Percentiles rank a stretch among this genome's conserved stretches.
Conservation (phyloP, 192 early-diverging fungal species). For the Pilobolus umbonatus region DNA sequence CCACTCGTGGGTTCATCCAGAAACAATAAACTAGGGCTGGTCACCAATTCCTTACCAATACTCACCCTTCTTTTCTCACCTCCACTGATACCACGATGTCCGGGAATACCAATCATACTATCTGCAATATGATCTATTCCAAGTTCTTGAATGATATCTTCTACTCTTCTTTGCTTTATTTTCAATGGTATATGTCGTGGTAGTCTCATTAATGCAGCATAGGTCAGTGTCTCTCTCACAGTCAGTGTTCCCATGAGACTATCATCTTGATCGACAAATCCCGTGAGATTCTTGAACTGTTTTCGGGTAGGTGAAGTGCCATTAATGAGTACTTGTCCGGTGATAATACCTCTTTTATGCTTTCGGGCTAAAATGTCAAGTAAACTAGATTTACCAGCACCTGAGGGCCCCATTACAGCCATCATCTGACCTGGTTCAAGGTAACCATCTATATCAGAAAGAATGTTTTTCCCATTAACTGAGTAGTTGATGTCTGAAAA, state of each 20-base stretch:
- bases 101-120: slow-evolving; percentile 42
- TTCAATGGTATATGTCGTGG: slow-evolving; percentile 48
- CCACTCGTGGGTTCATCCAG: slow-evolving; percentile 62
- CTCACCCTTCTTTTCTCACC: slow-evolving; percentile 79
- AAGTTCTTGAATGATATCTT: slow-evolving; percentile 49
- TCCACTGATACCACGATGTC: slow-evolving; percentile 67
- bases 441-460: slow-evolving; percentile 68
- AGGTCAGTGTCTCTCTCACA: slow-evolving; percentile 84
- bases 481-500: slow-evolving; percentile 23
- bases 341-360: slow-evolving; percentile 26
- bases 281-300: slow-evolving; percentile 49
- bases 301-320: slow-evolving; percentile 39
- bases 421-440: slow-evolving; percentile 69
- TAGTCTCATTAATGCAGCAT: slow-evolving; percentile 68
- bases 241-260: slow-evolving; percentile 80
- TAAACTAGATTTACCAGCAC: slow-evolving; percentile 89
- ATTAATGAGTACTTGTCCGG: slow-evolving; percentile 44
- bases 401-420: slow-evolving; percentile 90
- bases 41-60: slow-evolving; percentile 80
- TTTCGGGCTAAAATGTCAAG: slow-evolving; percentile 41
- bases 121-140: slow-evolving; percentile 55
- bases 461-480: slow-evolving; percentile 51
- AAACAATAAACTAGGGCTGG: slow-evolving; percentile 69
- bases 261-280: slow-evolving; percentile 93
- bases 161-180: slow-evolving; percentile 44